Evolutionary conservation across 768 basidiomycete species (phyloP).

Genomic region (Hydnomerulius pinastri): DNA sequence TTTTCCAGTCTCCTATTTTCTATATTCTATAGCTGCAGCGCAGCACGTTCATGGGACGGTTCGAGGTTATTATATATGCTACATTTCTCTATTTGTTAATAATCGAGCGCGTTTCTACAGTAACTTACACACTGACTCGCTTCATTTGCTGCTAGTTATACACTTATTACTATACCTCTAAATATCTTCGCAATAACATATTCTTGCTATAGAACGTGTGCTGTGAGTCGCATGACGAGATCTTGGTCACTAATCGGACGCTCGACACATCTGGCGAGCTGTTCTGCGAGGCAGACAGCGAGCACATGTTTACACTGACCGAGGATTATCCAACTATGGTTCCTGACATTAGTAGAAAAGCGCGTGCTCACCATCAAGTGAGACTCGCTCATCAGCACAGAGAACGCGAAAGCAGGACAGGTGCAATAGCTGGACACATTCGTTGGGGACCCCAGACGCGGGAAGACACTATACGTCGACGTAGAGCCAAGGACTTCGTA

Average conservation of each 20-base stretch:
- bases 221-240: constrained; percentile 37
- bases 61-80: constrained; percentile 15
- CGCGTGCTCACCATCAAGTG: constrained; percentile 59
- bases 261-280: constrained; percentile 51
- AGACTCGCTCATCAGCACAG: constrained; percentile 58
- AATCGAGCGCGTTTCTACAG: constrained; percentile 12
- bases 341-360: not conserved
- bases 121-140: constrained; percentile 4
- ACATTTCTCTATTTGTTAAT: constrained; percentile 29
- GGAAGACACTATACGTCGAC: constrained; percentile 59
- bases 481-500: constrained; percentile 72
- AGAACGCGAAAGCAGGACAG: constrained; percentile 71
- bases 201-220: constrained; percentile 14
- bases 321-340: constrained; percentile 1
- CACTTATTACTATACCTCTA: constrained; percentile 11
- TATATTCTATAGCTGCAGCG: constrained; percentile 7
- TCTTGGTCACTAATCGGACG: constrained; percentile 49
- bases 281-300: constrained; percentile 61
- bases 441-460: constrained; percentile 45
- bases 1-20: not conserved
- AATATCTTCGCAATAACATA: not conserved
- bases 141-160: constrained; percentile 11
- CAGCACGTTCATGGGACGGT: constrained; percentile 9
- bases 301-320: constrained; percentile 79
- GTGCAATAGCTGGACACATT: constrained; percentile 61